Evolutionary conservation across 768 basidiomycete genomes (phyloP), one percentile per base, ranked within the genome.

Genomic region (Collybia sordida): DNA sequence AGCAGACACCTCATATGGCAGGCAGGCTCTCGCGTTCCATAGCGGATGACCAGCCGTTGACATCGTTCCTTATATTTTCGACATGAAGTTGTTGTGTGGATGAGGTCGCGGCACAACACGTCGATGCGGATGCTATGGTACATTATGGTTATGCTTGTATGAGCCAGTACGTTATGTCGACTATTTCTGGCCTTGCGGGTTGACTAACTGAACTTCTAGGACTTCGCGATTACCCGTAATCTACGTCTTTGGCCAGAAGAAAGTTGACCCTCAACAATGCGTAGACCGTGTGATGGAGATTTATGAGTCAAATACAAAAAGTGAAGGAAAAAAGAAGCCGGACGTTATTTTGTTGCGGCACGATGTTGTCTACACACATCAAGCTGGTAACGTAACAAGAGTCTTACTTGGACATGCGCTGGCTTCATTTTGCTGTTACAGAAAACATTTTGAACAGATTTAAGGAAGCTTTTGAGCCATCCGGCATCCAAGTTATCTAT

Each of bases 1-100:
- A n/a, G 96, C 95, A 11, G 96, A 99, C 68, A 98, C 95, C 18
- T 96, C 95, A 3, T 98, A 98, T 67, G 97, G 95, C 69, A 95
- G 90, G 95, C 84, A 72, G 39, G 82, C 60, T 48, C 51, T 54
- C 39, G 35, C 39, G 46, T 48, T 57, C 44, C 51, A 31, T 19
- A 45, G 40, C 50, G 31, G 31, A 51, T 49, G 43, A 49, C 40
- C 21, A 45, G 21, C 24, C 39, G 44, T 52, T 62, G 48, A 60
- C 56, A 6, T 27, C 14, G 24, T 24, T 14, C 35, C 23, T 24
- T 40, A 28, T 45, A 28, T 45, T 38, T 36, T 47, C 36, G 45
- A 24, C 19, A 7, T 38, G 36, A 60, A 94, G 95, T 60, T 99
- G 97, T 61, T 98, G 97, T 63, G 93, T 96, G 2, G 97, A 99